Evolutionary conservation across 139 green algal species (phyloP), one percentile per base, ranked within the genome.

Genomic region (Chlorella sp.): DNA sequence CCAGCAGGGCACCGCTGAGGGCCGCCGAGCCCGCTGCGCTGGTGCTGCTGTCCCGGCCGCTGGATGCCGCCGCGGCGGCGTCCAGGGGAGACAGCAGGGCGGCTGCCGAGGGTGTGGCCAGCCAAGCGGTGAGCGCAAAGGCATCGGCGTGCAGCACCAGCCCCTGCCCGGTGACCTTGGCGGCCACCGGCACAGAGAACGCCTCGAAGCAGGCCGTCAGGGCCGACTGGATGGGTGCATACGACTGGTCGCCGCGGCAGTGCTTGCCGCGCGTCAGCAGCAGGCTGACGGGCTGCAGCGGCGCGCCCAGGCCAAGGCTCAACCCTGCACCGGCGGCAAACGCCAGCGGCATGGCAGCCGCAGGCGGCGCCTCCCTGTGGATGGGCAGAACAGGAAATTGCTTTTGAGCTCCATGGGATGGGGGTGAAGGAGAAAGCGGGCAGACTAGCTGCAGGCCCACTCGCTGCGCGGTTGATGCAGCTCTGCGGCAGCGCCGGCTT

Each of bases 241-340:
- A 85, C 20, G 60, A 74, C 34, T 80, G 70, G 55, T 90, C 76
- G 28, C 38, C 28, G 18, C 67, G 76, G 62, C 56, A 80, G 64
- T 87, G 82, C 51, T 90, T 87, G 72, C 86, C 82, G 26, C 62
- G 73, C 2, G 70, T 51, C 25, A 88, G 74, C 6, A 80, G 38
- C 65, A 87, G 74, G 32, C 25, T 70, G 23, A 69, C 63, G n/a
- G 36, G 80, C 1, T 68, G 79, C 55, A 69, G 74, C 17, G 55
- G 30, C 32, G 47, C 13, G 64, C 63, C 74, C 63, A 73, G 38
- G 13, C 39, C 73, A 17, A 38, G 18, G 63, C 41, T 63, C 13
- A 38, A 3, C n/a, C n/a, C 44, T 0, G 78, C 63, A 0, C 62
- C 78, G 13, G 78, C 63, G 17, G 63, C 67, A 38, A 64, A 74